Evolutionary conservation across 495 filamentous ascomycete species (phyloP).

Genomic region (Penicillium arizonense): DNA sequence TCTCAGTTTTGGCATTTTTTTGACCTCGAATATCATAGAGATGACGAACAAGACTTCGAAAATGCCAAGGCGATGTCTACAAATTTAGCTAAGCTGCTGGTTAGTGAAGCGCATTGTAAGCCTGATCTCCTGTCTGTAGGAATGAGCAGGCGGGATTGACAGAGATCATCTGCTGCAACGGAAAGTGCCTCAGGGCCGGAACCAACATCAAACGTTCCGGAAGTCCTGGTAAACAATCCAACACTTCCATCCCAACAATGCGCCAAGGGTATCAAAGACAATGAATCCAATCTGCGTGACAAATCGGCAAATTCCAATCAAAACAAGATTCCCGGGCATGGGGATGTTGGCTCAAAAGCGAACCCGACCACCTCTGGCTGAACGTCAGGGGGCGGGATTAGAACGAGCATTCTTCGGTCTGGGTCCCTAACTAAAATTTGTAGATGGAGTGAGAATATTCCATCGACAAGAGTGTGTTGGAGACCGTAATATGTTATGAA

Average conservation of each 20-base stretch:
- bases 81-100: background rate
- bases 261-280: no score
- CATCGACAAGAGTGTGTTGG: constrained; percentile 45
- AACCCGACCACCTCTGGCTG: constrained; percentile 40
- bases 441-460: constrained; percentile 28
- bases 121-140: constrained; percentile 2
- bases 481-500: constrained; percentile 29
- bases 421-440: constrained; percentile 49
- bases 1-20: constrained; percentile 43
- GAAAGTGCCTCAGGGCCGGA: background rate
- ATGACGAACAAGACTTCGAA: constrained; percentile 52
- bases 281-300: background rate
- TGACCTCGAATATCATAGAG: constrained; percentile 51
- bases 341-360: constrained; percentile 50
- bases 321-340: background rate
- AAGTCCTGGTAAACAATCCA: background rate
- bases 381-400: constrained; percentile 45
- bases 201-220: constrained; percentile 2
- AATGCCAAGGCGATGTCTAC: constrained; percentile 26
- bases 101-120: background rate
- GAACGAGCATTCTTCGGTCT: constrained; percentile 48
- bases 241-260: no score
- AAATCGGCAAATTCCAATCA: background rate
- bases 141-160: background rate
- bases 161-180: background rate